These are phyloP conservation scores for Rhynchospora tenuis DNA, from an alignment of 176 grass and related monocot genomes.

Conservation along the genomic window DNA sequence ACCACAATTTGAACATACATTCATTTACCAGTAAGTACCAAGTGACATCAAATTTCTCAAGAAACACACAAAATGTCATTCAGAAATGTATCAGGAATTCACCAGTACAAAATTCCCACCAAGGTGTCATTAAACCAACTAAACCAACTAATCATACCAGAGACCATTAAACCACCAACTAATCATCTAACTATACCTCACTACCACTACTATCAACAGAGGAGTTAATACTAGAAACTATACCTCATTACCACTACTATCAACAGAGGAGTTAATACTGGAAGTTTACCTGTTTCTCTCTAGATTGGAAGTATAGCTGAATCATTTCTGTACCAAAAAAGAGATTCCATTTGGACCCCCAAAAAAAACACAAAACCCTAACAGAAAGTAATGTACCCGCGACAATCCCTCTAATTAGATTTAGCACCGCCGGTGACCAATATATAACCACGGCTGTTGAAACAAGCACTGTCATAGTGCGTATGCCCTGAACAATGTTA, in stretches of 20 bases:
- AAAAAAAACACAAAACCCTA: too few species aligned
- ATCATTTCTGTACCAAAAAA: too few species aligned
- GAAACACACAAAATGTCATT: conserved; percentile 11
- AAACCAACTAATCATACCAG: background rate
- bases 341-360: too few species aligned
- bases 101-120: background rate
- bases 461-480: too few species aligned
- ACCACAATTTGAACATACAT: background rate
- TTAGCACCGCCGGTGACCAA: too few species aligned
- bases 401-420: too few species aligned
- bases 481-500: too few species aligned
- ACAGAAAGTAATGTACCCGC: too few species aligned
- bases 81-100: background rate
- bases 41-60: background rate
- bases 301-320: too few species aligned
- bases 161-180: background rate
- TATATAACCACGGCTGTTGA: too few species aligned
- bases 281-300: too few species aligned
- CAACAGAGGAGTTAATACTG: conserved; percentile 1
- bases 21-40: background rate
- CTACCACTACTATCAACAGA: conserved; percentile 6
- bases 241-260: conserved; percentile 17
- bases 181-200: conserved; percentile 19
- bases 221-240: conserved; percentile 7
- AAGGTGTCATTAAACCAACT: background rate